These are phyloP conservation scores for Saccharomycopsis olivae DNA, from an alignment of 805 yeast species.

Conservation along the genomic window DNA sequence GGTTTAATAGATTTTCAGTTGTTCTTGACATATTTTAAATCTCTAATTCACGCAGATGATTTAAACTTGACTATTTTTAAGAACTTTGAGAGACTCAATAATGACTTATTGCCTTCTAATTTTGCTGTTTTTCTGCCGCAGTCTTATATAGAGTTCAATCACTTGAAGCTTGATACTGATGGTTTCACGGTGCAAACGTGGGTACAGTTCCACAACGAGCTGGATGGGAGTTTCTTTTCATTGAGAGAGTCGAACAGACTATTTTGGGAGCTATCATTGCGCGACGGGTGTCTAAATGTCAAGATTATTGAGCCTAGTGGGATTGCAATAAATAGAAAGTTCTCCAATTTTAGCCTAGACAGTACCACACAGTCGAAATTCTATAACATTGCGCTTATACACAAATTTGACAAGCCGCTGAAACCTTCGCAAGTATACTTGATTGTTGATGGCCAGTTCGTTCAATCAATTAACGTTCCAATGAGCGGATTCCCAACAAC, in stretches of 20 bases:
- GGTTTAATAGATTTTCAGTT: constrained; percentile 10
- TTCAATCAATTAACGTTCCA: constrained; percentile 22
- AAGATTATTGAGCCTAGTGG: constrained; percentile 8
- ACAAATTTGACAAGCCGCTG: constrained; percentile 13
- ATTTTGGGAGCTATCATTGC: constrained; percentile 14
- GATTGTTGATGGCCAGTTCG: constrained; percentile 39
- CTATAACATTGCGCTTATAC: constrained; percentile 24
- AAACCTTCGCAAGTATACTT: constrained; percentile 31
- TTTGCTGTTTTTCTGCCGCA: constrained; percentile 9
- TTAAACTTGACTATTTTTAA: constrained; percentile 8
- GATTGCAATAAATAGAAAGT: constrained; percentile 13
- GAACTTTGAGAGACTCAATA: constrained; percentile 1
- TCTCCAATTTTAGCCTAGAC: constrained; percentile 25
- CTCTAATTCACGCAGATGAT: constrained; percentile 6
- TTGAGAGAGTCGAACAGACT: too few species aligned
- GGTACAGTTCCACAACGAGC: constrained; percentile 32
- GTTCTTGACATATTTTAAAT: constrained; percentile 4
- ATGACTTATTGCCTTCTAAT: constrained; percentile 7
- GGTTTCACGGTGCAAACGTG: constrained; percentile 31
- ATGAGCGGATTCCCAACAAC: constrained; percentile 12
- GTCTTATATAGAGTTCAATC: constrained; percentile 4
- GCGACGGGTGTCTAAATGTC: constrained; percentile 8
- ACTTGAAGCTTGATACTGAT: constrained; percentile 10
- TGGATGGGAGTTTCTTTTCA: too few species aligned
- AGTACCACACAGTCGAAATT: too few species aligned